Evolutionary conservation across 352 stramenopile species (phyloP), one percentile per base, ranked within the genome.

Genomic region (Phytophthora multivora): DNA sequence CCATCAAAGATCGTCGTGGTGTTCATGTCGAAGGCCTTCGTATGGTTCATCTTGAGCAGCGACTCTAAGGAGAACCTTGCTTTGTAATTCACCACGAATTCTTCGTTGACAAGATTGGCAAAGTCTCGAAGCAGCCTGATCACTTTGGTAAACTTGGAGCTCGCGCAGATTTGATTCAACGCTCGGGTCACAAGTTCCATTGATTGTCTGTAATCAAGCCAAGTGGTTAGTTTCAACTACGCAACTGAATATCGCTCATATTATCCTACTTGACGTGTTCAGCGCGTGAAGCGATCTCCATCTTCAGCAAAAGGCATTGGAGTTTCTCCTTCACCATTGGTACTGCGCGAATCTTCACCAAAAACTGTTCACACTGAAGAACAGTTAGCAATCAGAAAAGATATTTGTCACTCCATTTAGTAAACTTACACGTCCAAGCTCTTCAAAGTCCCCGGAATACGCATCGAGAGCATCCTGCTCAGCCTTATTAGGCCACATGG

Each of bases 401-500:
- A 23, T 6, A 35, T 4, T 40, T 1, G 12, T 4, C 16, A 45
- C 15, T 16, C 1, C 13, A 46, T 16, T 28, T 28, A 4, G 9
- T 28, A 48, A n/a, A 49, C 67, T 51, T 66, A 75, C 67, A 16
- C 28, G 52, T 21, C 64, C 53, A 2, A 75, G 48, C 3, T 38
- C 43, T 19, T 63, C 48, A 5, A 59, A 56, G 10, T 69, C 38
- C 19, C 30, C 67, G 3, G 63, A 42, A 25, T 65, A 75, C 33
- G 65, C 51, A 21, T 72, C 58, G 1, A 75, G 62, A 8, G 38
- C 40, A 15, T 53, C 49, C 36, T 71, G 41, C 16, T 75, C 67
- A 15, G 46, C 56, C 25, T 59, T 45, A 30, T 58, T 75, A 10
- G 67, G 67, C 67, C 67, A 75, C 67, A 75, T 72, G 3, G 67